These are phyloP conservation scores for Spirogloea muscicola DNA, from an alignment of 139 green algal species.

Conservation along the genomic window DNA sequence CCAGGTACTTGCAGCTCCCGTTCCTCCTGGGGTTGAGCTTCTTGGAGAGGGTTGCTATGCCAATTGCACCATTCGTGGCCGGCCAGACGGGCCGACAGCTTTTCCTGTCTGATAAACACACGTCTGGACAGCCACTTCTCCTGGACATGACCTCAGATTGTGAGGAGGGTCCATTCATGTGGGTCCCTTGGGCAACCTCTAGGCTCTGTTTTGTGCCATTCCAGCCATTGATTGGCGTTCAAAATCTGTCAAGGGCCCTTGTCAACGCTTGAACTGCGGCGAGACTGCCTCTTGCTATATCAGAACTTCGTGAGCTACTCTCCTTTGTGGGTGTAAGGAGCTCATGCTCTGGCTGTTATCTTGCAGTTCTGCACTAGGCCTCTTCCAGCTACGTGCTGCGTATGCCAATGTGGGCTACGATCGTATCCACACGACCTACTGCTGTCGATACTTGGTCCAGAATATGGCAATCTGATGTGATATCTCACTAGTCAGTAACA, in stretches of 20 bases:
- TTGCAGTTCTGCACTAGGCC: conserved; percentile 23
- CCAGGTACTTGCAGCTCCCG: conserved; percentile 42
- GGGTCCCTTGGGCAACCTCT: background rate
- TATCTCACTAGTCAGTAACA: too few relatives aligned
- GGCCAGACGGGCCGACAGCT: conserved; percentile 31
- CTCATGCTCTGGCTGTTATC: background rate
- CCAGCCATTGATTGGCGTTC: too few relatives aligned
- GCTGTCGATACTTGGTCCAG: too few relatives aligned
- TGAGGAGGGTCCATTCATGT: conserved; percentile 9
- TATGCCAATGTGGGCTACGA: conserved; percentile 44
- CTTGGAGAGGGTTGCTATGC: conserved; percentile 26
- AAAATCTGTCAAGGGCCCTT: too few relatives aligned
- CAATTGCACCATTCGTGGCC: conserved; percentile 24
- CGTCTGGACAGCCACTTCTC: conserved; percentile 26
- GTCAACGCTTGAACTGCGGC: too few relatives aligned
- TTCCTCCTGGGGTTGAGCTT: conserved; percentile 28
- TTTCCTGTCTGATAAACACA: conserved; percentile 32
- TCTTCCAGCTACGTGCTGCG: conserved; percentile 11
- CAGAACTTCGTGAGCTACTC: too few relatives aligned
- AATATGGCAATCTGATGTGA: too few relatives aligned
- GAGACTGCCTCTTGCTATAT: too few relatives aligned
- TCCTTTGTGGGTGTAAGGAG: too few relatives aligned
- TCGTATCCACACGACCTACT: too few relatives aligned
- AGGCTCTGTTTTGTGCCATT: too few relatives aligned
- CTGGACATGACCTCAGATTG: conserved; percentile 21